These are phyloP conservation scores for Tripterygium wilfordii DNA, from an alignment of 177 flowering plant genomes.

Conservation along the genomic window DNA sequence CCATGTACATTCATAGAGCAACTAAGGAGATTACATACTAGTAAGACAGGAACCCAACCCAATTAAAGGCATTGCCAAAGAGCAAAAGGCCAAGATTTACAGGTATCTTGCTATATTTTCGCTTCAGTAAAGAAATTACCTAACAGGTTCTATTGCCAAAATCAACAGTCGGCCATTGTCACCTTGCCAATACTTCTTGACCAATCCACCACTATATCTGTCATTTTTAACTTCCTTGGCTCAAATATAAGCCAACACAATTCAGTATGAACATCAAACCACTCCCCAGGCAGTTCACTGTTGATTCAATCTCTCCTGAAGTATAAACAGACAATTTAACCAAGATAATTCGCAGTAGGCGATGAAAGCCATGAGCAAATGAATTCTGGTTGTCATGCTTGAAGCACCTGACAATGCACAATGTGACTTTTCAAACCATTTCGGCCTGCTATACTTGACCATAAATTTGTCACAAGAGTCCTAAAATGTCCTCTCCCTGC, in stretches of 20 bases:
- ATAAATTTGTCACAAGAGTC: constrained; percentile 68
- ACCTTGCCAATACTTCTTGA: too few species aligned
- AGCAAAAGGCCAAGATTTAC: constrained; percentile 12
- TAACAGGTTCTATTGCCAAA: too few species aligned
- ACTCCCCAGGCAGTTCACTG: constrained; percentile 1
- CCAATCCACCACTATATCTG: too few species aligned
- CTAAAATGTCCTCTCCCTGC: constrained; percentile 71
- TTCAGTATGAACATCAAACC: neutral
- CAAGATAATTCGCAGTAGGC: too few species aligned
- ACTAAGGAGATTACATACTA: constrained; percentile 13
- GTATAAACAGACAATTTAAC: constrained; percentile 6
- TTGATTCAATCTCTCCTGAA: constrained; percentile 7
- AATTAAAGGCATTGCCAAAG: neutral
- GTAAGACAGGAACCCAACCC: constrained; percentile 5
- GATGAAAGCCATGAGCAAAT: too few species aligned
- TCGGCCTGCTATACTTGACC: constrained; percentile 88
- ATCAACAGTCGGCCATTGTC: too few species aligned
- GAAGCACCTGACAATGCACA: constrained; percentile 96
- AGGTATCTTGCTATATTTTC: constrained; percentile 8
- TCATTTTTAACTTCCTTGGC: too few species aligned
- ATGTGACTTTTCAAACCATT: constrained; percentile 79
- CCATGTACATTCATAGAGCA: constrained; percentile 23
- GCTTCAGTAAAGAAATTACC: constrained; percentile 12
- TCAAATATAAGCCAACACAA: too few species aligned
- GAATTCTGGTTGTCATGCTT: constrained; percentile 61